Conservation (phyloP, 345 rosid species). For the Luvunga scandens region DNA sequence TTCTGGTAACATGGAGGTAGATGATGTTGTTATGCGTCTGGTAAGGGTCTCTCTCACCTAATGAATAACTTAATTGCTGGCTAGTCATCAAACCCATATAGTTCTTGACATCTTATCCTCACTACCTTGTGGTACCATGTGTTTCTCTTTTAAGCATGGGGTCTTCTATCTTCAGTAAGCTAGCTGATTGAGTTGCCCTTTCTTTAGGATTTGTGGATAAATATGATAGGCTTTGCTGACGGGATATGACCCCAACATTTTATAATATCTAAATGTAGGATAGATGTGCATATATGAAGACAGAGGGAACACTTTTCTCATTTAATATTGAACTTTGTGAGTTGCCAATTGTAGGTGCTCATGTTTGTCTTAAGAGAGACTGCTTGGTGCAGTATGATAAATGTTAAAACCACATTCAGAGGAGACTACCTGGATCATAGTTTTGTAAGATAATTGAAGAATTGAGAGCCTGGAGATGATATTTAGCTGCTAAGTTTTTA, state of each 20-base stretch:
- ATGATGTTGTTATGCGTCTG: constrained; percentile 46
- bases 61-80: background rate
- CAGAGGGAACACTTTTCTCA: background rate
- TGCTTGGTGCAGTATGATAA: background rate
- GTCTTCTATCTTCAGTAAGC: background rate
- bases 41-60: constrained; percentile 34
- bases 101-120: background rate
- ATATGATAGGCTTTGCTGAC: background rate
- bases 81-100: background rate
- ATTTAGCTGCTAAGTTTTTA: background rate
- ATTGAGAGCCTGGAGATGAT: background rate
- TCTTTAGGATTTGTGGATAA: background rate
- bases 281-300: background rate
- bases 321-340: background rate
- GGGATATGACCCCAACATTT: background rate
- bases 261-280: background rate
- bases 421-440: background rate
- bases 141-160: background rate
- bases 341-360: background rate
- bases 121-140: background rate
- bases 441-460: background rate
- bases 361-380: background rate
- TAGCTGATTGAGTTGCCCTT: background rate
- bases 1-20: constrained; percentile 71
- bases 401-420: background rate